These are phyloP conservation scores for Guyanaporus albipodus DNA, from an alignment of 768 basidiomycete species.

Conservation along the genomic window DNA sequence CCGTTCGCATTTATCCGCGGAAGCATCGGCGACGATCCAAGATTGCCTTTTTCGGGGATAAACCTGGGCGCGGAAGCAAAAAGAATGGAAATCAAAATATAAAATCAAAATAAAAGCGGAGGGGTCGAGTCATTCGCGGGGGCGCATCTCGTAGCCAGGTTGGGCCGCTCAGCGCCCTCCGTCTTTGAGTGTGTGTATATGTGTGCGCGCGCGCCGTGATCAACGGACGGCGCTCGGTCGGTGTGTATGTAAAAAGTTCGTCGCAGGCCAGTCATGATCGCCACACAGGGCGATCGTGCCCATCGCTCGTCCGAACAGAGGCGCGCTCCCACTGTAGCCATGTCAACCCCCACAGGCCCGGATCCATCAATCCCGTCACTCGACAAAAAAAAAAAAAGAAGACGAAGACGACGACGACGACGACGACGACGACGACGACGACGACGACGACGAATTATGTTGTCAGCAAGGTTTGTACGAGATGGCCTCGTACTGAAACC, in stretches of 20 bases:
- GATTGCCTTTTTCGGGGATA: conserved; percentile 26
- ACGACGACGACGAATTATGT: too few relatives aligned
- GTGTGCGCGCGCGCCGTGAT: too few relatives aligned
- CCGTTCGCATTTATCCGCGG: conserved; percentile 19
- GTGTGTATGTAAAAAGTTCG: too few relatives aligned
- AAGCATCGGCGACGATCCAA: conserved; percentile 30
- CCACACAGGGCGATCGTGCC: conserved; percentile 10
- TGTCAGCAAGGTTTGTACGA: too few relatives aligned
- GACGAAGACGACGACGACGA: too few relatives aligned
- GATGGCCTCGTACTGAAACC: conserved; percentile 5
- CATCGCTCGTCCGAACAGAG: background rate
- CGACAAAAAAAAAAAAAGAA: background rate
- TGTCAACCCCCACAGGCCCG: conserved; percentile 19
- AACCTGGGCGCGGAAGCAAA: conserved; percentile 3
- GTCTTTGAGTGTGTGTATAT: too few relatives aligned
- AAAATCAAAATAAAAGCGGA: too few relatives aligned
- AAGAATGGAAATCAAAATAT: too few relatives aligned
- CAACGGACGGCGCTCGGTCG: conserved; percentile 9
- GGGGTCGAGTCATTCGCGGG: too few relatives aligned
- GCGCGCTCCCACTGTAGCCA: conserved; percentile 16
- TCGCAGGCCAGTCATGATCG: conserved; percentile 17
- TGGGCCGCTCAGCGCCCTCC: conserved; percentile 15
- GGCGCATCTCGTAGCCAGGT: too few relatives aligned
- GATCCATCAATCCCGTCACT: conserved; percentile 1
- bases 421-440: too few relatives aligned